Conservation (phyloP, 2,329 filamentous ascomycete genomes). For the Bipolaris oryzae region DNA sequence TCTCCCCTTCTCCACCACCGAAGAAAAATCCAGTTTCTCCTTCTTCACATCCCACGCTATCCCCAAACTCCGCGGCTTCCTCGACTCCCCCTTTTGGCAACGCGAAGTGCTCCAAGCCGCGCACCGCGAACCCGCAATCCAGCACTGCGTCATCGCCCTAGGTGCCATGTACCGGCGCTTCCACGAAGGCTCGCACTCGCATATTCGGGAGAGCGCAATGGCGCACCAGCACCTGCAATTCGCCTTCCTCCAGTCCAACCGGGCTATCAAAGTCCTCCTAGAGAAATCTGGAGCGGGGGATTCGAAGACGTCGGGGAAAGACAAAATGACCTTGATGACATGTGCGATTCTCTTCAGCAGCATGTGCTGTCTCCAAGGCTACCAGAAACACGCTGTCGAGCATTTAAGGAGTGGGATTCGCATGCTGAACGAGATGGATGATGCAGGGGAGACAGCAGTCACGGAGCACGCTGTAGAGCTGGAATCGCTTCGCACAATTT, state of each 20-base stretch:
- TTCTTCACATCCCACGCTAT: conserved; percentile 39
- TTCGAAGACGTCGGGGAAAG: conserved; percentile 8
- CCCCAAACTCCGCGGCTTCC: conserved; percentile 34
- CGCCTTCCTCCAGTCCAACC: conserved; percentile 41
- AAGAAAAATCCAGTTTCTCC: conserved; percentile 38
- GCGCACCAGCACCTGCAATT: conserved; percentile 36
- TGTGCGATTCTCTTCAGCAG: conserved; percentile 40
- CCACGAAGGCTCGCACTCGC: conserved; percentile 26
- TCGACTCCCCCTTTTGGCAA: conserved; percentile 42
- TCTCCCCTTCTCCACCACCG: conserved; percentile 25
- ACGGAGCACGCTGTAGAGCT: conserved; percentile 33
- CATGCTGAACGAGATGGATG: conserved; percentile 39
- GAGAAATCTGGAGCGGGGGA: conserved; percentile 9
- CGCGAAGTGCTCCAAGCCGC: conserved; percentile 40
- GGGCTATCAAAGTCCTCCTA: conserved; percentile 33
- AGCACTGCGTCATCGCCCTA: conserved; percentile 39
- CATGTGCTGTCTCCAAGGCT: conserved; percentile 42
- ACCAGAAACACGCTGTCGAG: conserved; percentile 34
- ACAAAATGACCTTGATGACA: conserved; percentile 41
- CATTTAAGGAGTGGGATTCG: conserved; percentile 41
- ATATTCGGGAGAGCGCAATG: conserved; percentile 28
- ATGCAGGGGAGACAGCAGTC: not conserved
- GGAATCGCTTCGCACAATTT: conserved; percentile 35
- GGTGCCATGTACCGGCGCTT: conserved; percentile 44
- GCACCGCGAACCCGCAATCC: conserved; percentile 38